Evolutionary conservation across 345 rosid species (phyloP).

Genomic region (Salix purpurea): DNA sequence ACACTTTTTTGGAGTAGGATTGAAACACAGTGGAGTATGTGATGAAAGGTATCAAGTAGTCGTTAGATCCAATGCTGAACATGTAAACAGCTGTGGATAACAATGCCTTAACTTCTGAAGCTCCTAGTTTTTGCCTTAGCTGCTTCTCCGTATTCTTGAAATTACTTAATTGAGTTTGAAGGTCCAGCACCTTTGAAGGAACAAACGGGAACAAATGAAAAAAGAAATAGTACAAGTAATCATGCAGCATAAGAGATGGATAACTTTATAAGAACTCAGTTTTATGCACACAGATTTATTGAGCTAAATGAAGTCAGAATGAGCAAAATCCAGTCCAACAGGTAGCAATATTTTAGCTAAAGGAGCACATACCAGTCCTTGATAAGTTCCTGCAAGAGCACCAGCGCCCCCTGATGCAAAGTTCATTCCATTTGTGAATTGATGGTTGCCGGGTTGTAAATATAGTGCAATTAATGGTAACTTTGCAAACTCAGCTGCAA

Average conservation of each 20-base stretch:
- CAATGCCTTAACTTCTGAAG: conserved; percentile 19
- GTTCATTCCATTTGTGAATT: conserved; percentile 34
- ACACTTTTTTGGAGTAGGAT: conserved; percentile 16
- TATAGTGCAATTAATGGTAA: conserved; percentile 42
- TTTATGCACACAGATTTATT: too few species aligned
- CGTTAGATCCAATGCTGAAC: conserved; percentile 38
- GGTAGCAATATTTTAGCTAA: background rate
- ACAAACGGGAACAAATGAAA: background rate
- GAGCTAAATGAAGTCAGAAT: too few species aligned
- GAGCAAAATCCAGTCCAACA: background rate
- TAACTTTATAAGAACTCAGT: too few species aligned
- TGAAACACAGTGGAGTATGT: conserved; percentile 19
- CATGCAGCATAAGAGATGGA: background rate
- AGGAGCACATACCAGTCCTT: conserved; percentile 26
- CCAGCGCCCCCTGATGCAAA: conserved; percentile 56
- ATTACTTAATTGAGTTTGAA: conserved; percentile 28
- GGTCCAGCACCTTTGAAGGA: conserved; percentile 35
- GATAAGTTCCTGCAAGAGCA: conserved; percentile 36
- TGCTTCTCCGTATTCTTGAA: conserved; percentile 28
- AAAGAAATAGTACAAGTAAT: background rate
- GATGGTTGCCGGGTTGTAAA: conserved; percentile 27
- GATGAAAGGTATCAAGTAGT: conserved; percentile 9
- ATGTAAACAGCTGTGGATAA: conserved; percentile 42
- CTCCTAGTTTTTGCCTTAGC: conserved; percentile 33
- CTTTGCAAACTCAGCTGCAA: conserved; percentile 38